Evolutionary conservation across 108 stramenopile species (phyloP).

Genomic region (Conticribra weissflogii): DNA sequence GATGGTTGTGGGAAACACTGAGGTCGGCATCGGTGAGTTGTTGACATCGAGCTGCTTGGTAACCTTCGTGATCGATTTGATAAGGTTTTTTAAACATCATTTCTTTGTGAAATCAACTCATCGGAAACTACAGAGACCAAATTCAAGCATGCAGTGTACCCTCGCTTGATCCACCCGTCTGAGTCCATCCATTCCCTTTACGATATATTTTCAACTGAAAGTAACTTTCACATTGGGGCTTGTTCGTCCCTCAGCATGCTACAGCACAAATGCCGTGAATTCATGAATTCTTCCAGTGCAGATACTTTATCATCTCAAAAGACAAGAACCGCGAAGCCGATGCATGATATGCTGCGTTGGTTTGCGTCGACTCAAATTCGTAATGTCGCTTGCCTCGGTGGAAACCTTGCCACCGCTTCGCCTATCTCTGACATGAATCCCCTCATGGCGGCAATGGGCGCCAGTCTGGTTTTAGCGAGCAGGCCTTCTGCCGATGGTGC

Average conservation of each 20-base stretch:
- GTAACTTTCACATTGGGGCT: slow-evolving; percentile 60
- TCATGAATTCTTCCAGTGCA: slow-evolving; percentile 16
- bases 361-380: slow-evolving; percentile 97
- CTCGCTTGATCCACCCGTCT: slow-evolving; percentile 69
- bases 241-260: slow-evolving; percentile 73
- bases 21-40: slow-evolving; percentile 84
- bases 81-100: no score
- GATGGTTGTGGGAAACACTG: slow-evolving; percentile 94
- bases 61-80: no score
- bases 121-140: slow-evolving; percentile 72
- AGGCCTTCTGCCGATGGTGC: slow-evolving; percentile 53
- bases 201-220: slow-evolving; percentile 41
- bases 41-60: no score
- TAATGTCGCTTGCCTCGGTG: slow-evolving; percentile 93
- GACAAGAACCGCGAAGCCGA: slow-evolving; percentile 66
- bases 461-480: slow-evolving; percentile 69
- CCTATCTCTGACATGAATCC: slow-evolving; percentile 98
- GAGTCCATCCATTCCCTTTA: slow-evolving; percentile 59
- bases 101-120: no score
- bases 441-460: slow-evolving; percentile 75
- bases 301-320: background rate
- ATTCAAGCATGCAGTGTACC: slow-evolving; percentile 82
- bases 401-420: slow-evolving; percentile 94
- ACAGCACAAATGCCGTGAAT: slow-evolving; percentile 59
- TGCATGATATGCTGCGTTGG: slow-evolving; percentile 94